phyloP scores from a whole-genome alignment of 1,284 basidiomycete genomes.

The Ganoderma lucidum region DNA sequence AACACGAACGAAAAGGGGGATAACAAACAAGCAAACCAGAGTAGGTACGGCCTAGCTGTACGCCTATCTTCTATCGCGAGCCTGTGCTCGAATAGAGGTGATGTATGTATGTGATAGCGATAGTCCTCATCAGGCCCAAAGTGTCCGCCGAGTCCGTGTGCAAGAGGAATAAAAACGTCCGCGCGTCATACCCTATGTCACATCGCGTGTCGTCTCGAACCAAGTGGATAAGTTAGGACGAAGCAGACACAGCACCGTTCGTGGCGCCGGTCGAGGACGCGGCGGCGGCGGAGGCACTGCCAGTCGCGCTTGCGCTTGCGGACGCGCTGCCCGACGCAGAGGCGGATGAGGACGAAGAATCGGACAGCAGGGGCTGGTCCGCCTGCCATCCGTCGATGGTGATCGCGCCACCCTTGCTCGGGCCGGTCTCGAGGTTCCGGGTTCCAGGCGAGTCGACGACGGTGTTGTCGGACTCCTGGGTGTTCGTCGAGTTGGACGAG shows the following conservation, averaged over 20 bases:
- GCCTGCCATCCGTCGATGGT: slow-evolving; percentile 41
- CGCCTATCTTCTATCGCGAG: slow-evolving; percentile 30
- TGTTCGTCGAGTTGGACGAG: slow-evolving; percentile 18
- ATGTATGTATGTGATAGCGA: slow-evolving; percentile 2
- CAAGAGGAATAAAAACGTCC: slow-evolving; percentile 1
- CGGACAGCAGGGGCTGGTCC: slow-evolving; percentile 9
- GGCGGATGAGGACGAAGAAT: slow-evolving; percentile 10
- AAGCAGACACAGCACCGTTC: background rate
- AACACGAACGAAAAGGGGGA: slow-evolving; percentile 7
- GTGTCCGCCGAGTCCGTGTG: slow-evolving; percentile 6
- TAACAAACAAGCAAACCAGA: slow-evolving; percentile 20
- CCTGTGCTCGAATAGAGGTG: slow-evolving; percentile 13
- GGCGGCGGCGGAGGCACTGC: background rate
- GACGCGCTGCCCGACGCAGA: background rate
- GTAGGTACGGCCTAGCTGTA: slow-evolving; percentile 17
- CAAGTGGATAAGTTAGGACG: slow-evolving; percentile 16
- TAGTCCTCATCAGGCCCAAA: slow-evolving; percentile 9
- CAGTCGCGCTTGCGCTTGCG: background rate
- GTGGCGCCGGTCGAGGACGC: background rate
- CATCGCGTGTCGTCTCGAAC: slow-evolving; percentile 7
- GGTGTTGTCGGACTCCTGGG: slow-evolving; percentile 30
- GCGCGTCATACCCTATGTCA: background rate
- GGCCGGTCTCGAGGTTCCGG: slow-evolving; percentile 51
- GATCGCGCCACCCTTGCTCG: slow-evolving; percentile 47
- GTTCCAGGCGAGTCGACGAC: slow-evolving; percentile 36